phyloP scores from a whole-genome alignment of 768 basidiomycete genomes.

The Hygrocybe coccinea region DNA sequence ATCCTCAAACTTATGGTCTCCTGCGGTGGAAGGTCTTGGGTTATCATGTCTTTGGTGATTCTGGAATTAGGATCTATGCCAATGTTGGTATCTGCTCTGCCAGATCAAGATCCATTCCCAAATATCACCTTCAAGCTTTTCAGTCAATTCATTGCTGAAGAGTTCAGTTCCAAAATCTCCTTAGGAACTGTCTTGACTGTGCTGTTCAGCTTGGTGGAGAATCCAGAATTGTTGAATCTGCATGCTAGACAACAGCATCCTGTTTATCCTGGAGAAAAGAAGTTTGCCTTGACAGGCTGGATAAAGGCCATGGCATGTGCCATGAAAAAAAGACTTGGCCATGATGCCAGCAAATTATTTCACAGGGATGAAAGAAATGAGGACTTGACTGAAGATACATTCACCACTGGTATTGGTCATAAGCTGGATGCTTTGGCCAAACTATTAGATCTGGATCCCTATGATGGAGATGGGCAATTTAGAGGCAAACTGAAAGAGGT shows the following conservation, averaged over 20 bases:
- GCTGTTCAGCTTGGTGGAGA: background rate
- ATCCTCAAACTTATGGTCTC: no score
- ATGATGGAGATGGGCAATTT: background rate
- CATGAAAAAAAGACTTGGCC: background rate
- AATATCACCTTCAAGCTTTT: constrained; percentile 1
- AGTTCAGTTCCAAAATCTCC: background rate
- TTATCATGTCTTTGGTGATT: background rate
- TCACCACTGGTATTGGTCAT: background rate
- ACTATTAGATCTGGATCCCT: background rate
- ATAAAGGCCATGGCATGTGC: background rate
- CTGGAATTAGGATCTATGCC: background rate
- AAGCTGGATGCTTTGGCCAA: background rate
- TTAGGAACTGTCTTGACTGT: constrained; percentile 1
- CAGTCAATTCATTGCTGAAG: background rate
- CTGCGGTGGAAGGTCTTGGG: no score
- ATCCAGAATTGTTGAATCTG: constrained; percentile 3
- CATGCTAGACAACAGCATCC: background rate
- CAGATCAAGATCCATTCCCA: background rate
- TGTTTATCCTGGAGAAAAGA: background rate
- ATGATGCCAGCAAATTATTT: background rate
- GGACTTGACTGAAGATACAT: background rate
- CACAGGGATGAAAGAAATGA: background rate
- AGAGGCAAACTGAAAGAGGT: background rate
- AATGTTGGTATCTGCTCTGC: background rate
- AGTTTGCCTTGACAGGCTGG: background rate